Evolutionary conservation across 2,329 filamentous ascomycete genomes (phyloP).

Genomic region (Coniochaeta ligniaria): DNA sequence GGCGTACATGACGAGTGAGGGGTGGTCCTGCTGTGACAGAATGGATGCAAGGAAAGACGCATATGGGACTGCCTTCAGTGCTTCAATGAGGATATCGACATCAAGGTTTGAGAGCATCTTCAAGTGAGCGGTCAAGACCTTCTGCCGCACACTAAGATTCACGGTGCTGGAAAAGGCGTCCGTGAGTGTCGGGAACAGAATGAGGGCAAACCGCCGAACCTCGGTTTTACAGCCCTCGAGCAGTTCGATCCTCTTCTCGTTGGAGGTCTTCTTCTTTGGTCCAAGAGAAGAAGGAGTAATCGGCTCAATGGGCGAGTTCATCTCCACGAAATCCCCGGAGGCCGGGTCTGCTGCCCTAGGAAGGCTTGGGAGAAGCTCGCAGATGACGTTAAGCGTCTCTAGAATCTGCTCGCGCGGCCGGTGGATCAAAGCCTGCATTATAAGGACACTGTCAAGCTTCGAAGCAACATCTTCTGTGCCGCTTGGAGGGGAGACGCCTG

Average conservation of each 20-base stretch:
- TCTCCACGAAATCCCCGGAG: constrained; percentile 35
- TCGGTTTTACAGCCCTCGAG: constrained; percentile 77
- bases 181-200: constrained; percentile 88
- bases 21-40: constrained; percentile 88
- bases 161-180: constrained; percentile 98
- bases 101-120: constrained; percentile 99
- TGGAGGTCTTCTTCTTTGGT: constrained; percentile 49
- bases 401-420: constrained; percentile 92
- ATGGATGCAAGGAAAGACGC: constrained; percentile 94
- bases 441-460: constrained; percentile 91
- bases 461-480: constrained; percentile 70
- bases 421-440: constrained; percentile 98
- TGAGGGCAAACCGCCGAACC: constrained; percentile 85
- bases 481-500: constrained; percentile 83
- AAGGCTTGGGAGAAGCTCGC: constrained; percentile 79
- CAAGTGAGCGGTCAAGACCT: constrained; percentile 88
- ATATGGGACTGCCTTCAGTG: constrained; percentile 82
- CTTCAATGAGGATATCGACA: constrained; percentile 73
- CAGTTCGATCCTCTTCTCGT: constrained; percentile 76
- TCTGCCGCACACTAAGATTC: constrained; percentile 88
- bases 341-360: constrained; percentile 44
- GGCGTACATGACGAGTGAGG: constrained; percentile 76
- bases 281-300: constrained; percentile 30
- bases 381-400: constrained; percentile 95
- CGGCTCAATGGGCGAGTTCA: constrained; percentile 29